phyloP scores from a whole-genome alignment of 768 basidiomycete species.

The Naganishia antarctica region DNA sequence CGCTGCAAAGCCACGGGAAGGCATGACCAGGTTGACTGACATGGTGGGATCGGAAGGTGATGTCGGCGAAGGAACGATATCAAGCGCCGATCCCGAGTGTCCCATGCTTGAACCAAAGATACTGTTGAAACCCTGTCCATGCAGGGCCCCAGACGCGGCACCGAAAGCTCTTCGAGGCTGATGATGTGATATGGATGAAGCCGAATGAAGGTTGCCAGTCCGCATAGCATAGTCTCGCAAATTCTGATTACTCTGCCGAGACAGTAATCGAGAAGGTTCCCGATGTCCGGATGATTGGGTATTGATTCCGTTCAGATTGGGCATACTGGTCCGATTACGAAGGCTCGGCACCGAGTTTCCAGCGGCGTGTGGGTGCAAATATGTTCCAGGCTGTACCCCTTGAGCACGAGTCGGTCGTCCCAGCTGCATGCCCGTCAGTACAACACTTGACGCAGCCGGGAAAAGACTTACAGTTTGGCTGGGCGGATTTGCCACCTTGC shows the following conservation, averaged over 20 bases:
- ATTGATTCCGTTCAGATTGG: conserved; percentile 58
- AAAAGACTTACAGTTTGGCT: conserved; percentile 24
- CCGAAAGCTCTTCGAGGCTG: conserved; percentile 21
- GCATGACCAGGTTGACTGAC: not conserved
- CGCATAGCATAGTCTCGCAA: conserved; percentile 46
- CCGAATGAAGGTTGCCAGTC: conserved; percentile 31
- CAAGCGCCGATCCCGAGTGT: conserved; percentile 24
- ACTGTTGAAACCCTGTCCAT: conserved; percentile 35
- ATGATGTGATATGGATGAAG: conserved; percentile 7
- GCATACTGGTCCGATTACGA: conserved; percentile 97
- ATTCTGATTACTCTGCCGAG: conserved; percentile 49
- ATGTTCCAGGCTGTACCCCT: conserved; percentile 28
- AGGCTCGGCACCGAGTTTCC: conserved; percentile 51
- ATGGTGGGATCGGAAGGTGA: conserved; percentile 14
- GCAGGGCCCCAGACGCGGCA: conserved; percentile 30
- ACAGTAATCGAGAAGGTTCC: conserved; percentile 44
- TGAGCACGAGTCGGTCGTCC: conserved; percentile 7
- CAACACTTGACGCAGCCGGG: too few relatives aligned
- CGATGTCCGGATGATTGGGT: conserved; percentile 33
- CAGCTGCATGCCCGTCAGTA: conserved; percentile 1
- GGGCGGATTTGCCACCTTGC: conserved; percentile 70
- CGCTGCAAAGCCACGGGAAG: conserved; percentile 4
- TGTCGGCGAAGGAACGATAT: conserved; percentile 25
- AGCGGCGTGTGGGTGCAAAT: conserved; percentile 42
- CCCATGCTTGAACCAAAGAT: conserved; percentile 43